Percentiles rank a stretch among this genome's conserved stretches.
Evolutionary conservation across 2,329 filamentous ascomycete genomes (phyloP).

Genomic region (Alternaria solani): DNA sequence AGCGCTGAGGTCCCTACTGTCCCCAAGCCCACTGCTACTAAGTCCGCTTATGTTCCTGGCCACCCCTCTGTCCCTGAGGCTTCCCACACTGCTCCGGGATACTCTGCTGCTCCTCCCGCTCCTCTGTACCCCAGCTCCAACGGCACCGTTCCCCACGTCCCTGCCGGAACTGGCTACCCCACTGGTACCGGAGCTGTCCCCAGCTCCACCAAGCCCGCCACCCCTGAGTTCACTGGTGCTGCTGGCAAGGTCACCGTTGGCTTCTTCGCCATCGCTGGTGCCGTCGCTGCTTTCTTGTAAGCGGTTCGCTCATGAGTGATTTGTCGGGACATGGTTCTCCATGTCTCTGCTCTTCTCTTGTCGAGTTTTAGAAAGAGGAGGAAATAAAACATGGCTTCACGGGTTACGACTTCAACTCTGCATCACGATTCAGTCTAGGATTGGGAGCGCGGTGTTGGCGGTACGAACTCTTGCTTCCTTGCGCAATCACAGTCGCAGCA

Average conservation of each 20-base stretch:
- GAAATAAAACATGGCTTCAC: conserved; percentile 35
- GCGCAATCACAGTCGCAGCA: conserved; percentile 34
- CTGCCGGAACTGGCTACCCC: conserved; percentile 29
- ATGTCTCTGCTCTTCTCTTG: conserved; percentile 16
- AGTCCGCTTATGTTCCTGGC: neutral
- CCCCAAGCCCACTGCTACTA: conserved; percentile 1
- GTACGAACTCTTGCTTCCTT: conserved; percentile 35
- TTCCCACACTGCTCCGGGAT: conserved; percentile 1
- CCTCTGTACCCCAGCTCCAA: conserved; percentile 21
- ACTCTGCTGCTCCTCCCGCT: conserved; percentile 24
- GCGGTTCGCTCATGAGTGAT: conserved; percentile 29
- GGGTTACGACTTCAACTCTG: conserved; percentile 44
- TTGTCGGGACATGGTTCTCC: conserved; percentile 9
- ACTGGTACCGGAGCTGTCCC: conserved; percentile 36
- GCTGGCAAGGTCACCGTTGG: conserved; percentile 61
- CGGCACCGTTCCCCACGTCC: conserved; percentile 26
- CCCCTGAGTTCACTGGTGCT: conserved; percentile 59
- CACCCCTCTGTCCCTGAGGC: neutral
- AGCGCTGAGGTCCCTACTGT: conserved; percentile 6
- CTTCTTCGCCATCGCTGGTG: conserved; percentile 62
- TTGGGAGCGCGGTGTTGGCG: conserved; percentile 44
- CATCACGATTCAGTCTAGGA: conserved; percentile 47
- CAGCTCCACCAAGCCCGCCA: conserved; percentile 39
- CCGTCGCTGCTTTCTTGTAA: conserved; percentile 55
- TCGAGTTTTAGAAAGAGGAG: conserved; percentile 22